Evolutionary conservation across 1,139 yeast species (phyloP), one percentile per base, ranked within the genome.

Genomic region (Sugiyamaella pinicola): DNA sequence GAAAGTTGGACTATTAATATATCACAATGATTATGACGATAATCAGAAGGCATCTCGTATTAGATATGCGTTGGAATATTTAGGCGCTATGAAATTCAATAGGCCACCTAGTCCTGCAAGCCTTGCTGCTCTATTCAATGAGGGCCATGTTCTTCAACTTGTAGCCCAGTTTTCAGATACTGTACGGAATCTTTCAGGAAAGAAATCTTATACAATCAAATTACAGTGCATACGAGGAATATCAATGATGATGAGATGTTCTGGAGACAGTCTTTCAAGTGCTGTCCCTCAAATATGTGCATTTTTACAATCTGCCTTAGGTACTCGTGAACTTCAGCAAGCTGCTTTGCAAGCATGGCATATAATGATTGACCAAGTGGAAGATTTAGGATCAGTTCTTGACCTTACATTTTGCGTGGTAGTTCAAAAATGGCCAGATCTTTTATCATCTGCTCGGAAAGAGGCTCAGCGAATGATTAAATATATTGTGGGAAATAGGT

Each of bases 241-340:
- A 37, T 81, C 83, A 43, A 82, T 85, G 58, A 71, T 91, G 37
- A 81, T 88, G 18, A 75, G 77, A 48, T 76, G 83, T n/a, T 76
- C 87, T 26, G 82, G 83, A 4, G 67, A 76, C 3, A 78, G 85
- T 1, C 81, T 88, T 15, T 81, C 86, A 2, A 80, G 89, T 3
- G 93, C 95, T 0, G 73, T 91, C 33, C 96, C 97, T 0, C 99
- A 93, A 65, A 80, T 95, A 4, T 85, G 90, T 54, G 86, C 96
- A 0, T 87, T 96, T 61, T 72, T 95, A 17, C 97, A 90, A 64
- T 83, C 93, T 0, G 85, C 95, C 0, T 70, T 91, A 29, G 91
- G 85, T 38, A 79, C 78, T 19, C 71, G 77, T 0, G 83, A 81
- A 28, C 77, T 90, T 22, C 85, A 85, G 57, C 74, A 74, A 17